These are phyloP conservation scores for Diaporthe longicolla DNA, from an alignment of 2,329 filamentous ascomycete species.

Conservation along the genomic window DNA sequence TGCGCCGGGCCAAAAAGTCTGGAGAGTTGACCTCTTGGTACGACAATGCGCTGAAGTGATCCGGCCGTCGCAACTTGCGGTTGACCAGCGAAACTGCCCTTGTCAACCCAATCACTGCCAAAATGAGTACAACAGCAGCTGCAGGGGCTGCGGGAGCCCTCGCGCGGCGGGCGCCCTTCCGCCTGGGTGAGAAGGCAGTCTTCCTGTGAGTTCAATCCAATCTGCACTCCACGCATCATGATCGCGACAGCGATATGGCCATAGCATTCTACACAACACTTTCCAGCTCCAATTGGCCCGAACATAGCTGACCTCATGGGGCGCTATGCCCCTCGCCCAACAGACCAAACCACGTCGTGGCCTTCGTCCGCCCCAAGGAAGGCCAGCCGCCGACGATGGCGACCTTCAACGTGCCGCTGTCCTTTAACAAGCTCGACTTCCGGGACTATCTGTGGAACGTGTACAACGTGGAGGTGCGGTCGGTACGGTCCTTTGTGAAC, in stretches of 20 bases:
- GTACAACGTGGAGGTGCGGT: conserved; percentile 81
- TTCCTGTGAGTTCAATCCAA: conserved; percentile 64
- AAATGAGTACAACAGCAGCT: conserved; percentile 44
- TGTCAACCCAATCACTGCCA: conserved; percentile 8
- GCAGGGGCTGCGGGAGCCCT: conserved; percentile 53
- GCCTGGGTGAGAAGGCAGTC: conserved; percentile 67
- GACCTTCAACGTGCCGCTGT: conserved; percentile 90
- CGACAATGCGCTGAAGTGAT: conserved; percentile 3
- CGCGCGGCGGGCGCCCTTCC: conserved; percentile 59
- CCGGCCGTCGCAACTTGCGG: conserved; percentile 11
- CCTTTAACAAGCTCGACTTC: conserved; percentile 95
- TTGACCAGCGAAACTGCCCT: conserved; percentile 27
- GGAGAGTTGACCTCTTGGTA: conserved; percentile 27
- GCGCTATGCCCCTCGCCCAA: not conserved
- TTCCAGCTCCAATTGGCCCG: not conserved
- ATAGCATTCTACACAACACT: not conserved
- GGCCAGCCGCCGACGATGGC: conserved; percentile 84
- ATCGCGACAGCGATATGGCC: not conserved
- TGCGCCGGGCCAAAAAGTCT: conserved; percentile 39
- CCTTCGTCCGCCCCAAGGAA: conserved; percentile 79
- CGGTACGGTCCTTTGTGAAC: conserved; percentile 85
- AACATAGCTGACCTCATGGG: not conserved
- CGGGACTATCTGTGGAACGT: conserved; percentile 93
- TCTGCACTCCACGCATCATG: not conserved
- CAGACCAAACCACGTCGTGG: conserved; percentile 86